Base-by-base conservation (phyloP, 2,329 filamentous ascomycete genomes). In the Fusarium tricinctum region DNA sequence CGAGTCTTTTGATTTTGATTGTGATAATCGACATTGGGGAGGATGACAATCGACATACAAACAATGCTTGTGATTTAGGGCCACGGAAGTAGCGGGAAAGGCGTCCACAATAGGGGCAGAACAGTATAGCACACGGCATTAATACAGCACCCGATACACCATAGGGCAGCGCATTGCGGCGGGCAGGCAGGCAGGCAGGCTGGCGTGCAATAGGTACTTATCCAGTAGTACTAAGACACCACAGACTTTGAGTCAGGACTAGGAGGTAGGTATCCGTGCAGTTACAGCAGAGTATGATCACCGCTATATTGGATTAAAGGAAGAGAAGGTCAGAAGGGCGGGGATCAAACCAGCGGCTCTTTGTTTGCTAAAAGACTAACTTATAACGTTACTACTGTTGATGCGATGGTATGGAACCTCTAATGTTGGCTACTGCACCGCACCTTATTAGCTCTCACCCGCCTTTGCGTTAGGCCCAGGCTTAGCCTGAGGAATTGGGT, bases 1-100 rank as follows among this genome's bases (percentile, higher is more conserved):
- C 6, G 58, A 45, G 30, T 51, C 30, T 15, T 60, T 52, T 59
- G 63, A 30, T 28, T 43, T 65, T 45, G 33, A 45, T 46, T 42
- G n/a, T n/a, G 26, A 60, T 26, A 14, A 39, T 47, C 5, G 32
- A n/a, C n/a, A 14, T 26, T 26, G 22, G 8, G 9, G 26, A 26
- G 26, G 26, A 26, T 20, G 54, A 39, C 39, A 28, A 35, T 35
- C 14, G 28, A 26, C 12, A 10, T 8, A 3, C 9, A 26, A 26
- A 26, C 28, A 30, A 12, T 30, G 28, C 28, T 30, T 12, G 28
- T 30, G 28, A 30, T 10, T 30, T 20, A 45, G 33, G 26, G 39
- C 32, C 38, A 63, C 28, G 39, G 58, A 58, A 67, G 58, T 53
- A 67, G 63, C 64, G 64, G 64, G 51, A 67, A 53, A 39, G 58